These are phyloP conservation scores for Penicillium maclennaniae DNA, from an alignment of 495 filamentous ascomycete genomes.

Conservation along the genomic window DNA sequence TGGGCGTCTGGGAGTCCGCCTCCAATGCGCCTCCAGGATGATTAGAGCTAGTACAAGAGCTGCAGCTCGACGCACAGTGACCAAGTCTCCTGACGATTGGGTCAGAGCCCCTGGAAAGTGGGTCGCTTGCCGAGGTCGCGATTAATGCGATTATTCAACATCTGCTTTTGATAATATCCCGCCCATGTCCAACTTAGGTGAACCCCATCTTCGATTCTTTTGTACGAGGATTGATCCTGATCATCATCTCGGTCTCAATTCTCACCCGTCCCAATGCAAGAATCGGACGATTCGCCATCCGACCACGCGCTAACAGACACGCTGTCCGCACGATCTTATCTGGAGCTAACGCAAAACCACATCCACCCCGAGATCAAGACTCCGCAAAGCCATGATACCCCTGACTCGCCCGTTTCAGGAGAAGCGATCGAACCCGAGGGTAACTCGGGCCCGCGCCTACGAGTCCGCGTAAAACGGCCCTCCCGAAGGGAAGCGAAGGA, in stretches of 20 bases:
- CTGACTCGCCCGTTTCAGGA: background rate
- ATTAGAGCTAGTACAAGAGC: background rate
- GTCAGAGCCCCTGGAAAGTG: background rate
- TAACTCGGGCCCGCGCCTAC: slow-evolving; percentile 10
- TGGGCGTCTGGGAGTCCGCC: too few species aligned
- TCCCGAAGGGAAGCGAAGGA: background rate
- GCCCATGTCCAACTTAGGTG: background rate
- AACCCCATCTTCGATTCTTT: background rate
- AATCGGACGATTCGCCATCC: slow-evolving; percentile 1
- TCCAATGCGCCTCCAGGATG: background rate
- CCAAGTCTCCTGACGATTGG: background rate
- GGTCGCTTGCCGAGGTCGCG: background rate
- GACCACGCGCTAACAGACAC: slow-evolving; percentile 4
- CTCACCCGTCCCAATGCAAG: background rate
- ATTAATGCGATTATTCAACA: slow-evolving; percentile 6
- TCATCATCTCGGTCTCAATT: background rate
- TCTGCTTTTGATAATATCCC: background rate
- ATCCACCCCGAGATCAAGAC: background rate
- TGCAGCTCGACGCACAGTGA: background rate
- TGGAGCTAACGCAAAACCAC: slow-evolving; percentile 8
- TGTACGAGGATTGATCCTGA: background rate
- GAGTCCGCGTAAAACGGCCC: background rate
- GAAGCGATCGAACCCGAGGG: background rate
- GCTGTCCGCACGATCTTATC: slow-evolving; percentile 16
- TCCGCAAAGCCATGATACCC: background rate